A percentile compares a stretch with the other conserved stretches of the same genome.
Conservation (phyloP, 345 rosid species). For the Populus pruinosa region DNA sequence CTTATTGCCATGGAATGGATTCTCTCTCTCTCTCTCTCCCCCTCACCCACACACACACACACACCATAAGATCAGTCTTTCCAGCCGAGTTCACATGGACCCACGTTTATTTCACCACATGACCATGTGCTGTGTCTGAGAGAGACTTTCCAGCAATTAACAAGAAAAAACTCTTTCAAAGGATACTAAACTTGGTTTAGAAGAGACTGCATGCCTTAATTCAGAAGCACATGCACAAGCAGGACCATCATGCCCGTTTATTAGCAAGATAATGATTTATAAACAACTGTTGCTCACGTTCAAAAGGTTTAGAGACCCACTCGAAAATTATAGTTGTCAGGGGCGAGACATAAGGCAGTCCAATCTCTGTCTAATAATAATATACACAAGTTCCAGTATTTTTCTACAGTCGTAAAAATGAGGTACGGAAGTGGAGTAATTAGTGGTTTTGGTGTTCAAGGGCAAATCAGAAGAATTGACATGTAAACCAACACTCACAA, state of each 20-base stretch:
- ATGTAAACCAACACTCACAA: slow-evolving; percentile 2
- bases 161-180: not conserved
- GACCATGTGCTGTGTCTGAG: slow-evolving; percentile 67
- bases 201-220: slow-evolving; percentile 25
- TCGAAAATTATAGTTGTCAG: not conserved
- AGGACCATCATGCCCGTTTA: slow-evolving; percentile 15
- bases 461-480: slow-evolving; percentile 1
- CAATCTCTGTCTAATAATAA: not conserved
- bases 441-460: not conserved
- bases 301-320: slow-evolving; percentile 3
- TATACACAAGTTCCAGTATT: not conserved
- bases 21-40: slow-evolving; percentile 19
- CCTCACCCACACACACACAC: not conserved
- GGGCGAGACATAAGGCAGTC: not conserved
- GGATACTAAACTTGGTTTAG: slow-evolving; percentile 18
- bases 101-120: slow-evolving; percentile 53
- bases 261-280: not conserved
- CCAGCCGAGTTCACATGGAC: slow-evolving; percentile 57
- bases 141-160: slow-evolving; percentile 49
- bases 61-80: slow-evolving; percentile 13
- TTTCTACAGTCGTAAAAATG: not conserved
- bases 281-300: slow-evolving; percentile 10
- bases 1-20: slow-evolving; percentile 33
- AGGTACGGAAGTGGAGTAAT: not conserved
- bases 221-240: slow-evolving; percentile 29